phyloP scores from a whole-genome alignment of 768 basidiomycete genomes.

The Boletus insuetus region DNA sequence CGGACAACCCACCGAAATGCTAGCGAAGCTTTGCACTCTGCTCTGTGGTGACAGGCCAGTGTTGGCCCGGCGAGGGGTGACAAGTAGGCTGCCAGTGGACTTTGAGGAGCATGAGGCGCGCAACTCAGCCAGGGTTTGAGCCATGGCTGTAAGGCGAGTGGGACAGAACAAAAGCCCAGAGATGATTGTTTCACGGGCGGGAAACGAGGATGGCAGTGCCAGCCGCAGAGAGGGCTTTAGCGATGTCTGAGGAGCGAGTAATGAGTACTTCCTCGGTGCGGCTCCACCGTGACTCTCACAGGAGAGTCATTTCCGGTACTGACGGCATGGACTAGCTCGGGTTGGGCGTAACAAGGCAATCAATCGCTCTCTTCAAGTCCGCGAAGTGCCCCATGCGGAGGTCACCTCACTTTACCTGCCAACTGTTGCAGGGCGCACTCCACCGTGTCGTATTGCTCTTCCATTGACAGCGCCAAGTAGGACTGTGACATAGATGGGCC shows the following conservation, averaged over 20 bases:
- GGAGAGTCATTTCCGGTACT: slow-evolving; percentile 3
- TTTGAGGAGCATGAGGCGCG: slow-evolving; percentile 5
- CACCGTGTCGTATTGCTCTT: not conserved
- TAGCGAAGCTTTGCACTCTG: slow-evolving; percentile 27
- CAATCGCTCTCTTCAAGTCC: not conserved
- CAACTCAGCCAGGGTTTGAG: not conserved
- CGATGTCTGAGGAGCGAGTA: not conserved
- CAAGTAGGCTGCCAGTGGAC: slow-evolving; percentile 13
- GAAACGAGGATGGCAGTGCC: no score
- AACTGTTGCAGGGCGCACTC: slow-evolving; percentile 10
- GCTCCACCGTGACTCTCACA: not conserved
- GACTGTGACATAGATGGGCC: not conserved
- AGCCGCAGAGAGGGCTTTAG: not conserved
- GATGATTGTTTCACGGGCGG: no score
- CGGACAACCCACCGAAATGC: slow-evolving; percentile 19
- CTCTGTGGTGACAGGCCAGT: slow-evolving; percentile 15
- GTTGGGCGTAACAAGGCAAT: no score
- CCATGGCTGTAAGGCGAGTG: slow-evolving; percentile 15
- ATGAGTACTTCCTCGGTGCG: not conserved
- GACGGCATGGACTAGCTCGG: not conserved
- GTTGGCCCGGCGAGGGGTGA: not conserved
- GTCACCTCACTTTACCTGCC: not conserved
- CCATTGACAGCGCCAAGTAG: no score
- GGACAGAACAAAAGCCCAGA: not conserved
- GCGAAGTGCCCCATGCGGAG: not conserved